phyloP scores from a whole-genome alignment of 495 filamentous ascomycete species.

The Neurospora tetraspora region DNA sequence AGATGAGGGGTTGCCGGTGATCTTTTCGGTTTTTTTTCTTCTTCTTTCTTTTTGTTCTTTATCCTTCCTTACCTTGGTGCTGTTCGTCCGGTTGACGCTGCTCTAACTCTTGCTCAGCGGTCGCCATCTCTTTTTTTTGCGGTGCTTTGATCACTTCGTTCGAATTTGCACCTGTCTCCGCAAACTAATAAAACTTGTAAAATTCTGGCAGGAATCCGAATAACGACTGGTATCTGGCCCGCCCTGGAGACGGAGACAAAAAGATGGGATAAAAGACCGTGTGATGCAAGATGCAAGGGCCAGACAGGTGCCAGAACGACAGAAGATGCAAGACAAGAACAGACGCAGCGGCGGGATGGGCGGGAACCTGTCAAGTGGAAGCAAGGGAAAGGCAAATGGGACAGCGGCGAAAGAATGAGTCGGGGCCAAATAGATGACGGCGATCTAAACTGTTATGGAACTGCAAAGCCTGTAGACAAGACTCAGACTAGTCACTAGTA shows the following conservation, averaged over 20 bases:
- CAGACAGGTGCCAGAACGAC: not conserved
- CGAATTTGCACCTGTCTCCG: not conserved
- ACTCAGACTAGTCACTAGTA: not conserved
- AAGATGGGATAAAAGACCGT: not conserved
- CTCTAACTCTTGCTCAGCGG: constrained; percentile 9
- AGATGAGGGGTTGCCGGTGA: constrained; percentile 9
- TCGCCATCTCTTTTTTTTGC: constrained; percentile 8
- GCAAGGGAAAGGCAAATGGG: not conserved
- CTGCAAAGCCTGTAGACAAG: not conserved
- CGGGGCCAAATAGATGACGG: not conserved
- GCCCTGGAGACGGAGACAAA: not conserved
- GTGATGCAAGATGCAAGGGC: not conserved
- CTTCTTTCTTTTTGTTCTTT: not conserved
- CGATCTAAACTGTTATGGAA: not conserved
- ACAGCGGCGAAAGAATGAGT: not conserved
- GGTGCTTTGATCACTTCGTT: not conserved
- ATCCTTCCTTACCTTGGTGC: constrained; percentile 8
- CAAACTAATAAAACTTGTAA: not conserved
- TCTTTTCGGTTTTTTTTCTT: not conserved
- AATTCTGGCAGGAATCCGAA: not conserved
- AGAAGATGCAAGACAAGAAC: too few relatives aligned
- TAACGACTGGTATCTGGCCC: not conserved
- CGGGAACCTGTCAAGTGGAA: not conserved
- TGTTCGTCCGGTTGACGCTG: constrained; percentile 4
- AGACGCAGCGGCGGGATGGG: not conserved